Conservation (phyloP, 345 rosid species). For the Psidium friedrichsthalianum region DNA sequence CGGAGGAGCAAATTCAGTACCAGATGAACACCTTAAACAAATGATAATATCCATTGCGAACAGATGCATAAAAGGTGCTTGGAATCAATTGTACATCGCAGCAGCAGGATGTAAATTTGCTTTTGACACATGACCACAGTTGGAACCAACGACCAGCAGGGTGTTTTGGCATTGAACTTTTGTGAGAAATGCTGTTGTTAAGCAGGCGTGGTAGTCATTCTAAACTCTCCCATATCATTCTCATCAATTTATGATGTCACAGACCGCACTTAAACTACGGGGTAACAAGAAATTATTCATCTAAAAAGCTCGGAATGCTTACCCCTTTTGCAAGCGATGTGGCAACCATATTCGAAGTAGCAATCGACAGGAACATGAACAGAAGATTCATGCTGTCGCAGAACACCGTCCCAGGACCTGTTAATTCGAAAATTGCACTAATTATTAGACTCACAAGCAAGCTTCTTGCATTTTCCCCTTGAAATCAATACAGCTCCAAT, state of each 20-base stretch:
- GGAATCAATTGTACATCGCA: neutral
- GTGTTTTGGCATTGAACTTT: neutral
- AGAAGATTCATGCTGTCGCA: conserved; percentile 61
- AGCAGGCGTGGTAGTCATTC: neutral
- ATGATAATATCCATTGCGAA: neutral
- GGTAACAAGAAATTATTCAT: neutral
- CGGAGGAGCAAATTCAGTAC: neutral
- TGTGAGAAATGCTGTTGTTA: neutral
- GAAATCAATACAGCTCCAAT: neutral
- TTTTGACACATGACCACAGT: neutral
- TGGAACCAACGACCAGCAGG: neutral
- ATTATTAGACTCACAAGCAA: neutral
- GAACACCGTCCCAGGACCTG: conserved; percentile 93
- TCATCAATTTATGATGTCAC: neutral
- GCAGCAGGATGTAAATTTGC: neutral
- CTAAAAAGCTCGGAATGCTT: neutral
- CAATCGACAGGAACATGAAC: conserved; percentile 88
- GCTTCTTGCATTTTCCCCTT: neutral
- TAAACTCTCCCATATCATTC: neutral
- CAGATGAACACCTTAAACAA: neutral
- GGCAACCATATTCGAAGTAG: conserved; percentile 92
- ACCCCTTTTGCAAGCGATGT: conserved; percentile 84
- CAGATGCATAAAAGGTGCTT: neutral
- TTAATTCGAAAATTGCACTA: neutral
- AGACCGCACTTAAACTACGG: neutral